phyloP scores from a whole-genome alignment of 805 yeast species.

The Saccharomyces paradoxus region DNA sequence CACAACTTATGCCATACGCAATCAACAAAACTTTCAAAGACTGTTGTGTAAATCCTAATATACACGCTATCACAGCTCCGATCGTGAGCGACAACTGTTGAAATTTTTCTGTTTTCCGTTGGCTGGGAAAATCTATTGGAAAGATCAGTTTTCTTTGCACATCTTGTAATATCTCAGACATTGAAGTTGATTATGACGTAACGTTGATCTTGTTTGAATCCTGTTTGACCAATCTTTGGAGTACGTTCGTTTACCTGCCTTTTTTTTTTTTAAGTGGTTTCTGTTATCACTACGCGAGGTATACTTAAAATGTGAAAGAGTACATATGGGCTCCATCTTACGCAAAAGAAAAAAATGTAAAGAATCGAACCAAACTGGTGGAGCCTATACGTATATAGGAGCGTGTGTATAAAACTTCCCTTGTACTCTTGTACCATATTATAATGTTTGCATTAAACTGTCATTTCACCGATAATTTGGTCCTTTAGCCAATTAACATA shows the following conservation, averaged over 20 bases:
- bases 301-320: background rate
- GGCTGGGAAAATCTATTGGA: constrained; percentile 31
- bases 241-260: background rate
- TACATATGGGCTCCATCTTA: background rate
- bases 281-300: background rate
- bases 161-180: constrained; percentile 30
- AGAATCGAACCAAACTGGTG: background rate
- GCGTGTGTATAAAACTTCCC: background rate
- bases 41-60: constrained; percentile 42
- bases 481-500: constrained; percentile 20
- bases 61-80: constrained; percentile 33
- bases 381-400: background rate
- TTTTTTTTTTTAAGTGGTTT: background rate
- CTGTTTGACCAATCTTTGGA: background rate
- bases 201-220: background rate
- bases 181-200: constrained; percentile 4
- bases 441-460: constrained; percentile 1
- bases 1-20: constrained; percentile 33
- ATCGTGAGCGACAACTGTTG: constrained; percentile 11
- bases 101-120: constrained; percentile 14
- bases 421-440: background rate
- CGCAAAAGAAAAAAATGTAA: background rate
- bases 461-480: constrained; percentile 12
- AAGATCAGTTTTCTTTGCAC: constrained; percentile 20
- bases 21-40: constrained; percentile 35